Conservation (phyloP, 495 filamentous ascomycete species). For the Xylaria sp. region DNA sequence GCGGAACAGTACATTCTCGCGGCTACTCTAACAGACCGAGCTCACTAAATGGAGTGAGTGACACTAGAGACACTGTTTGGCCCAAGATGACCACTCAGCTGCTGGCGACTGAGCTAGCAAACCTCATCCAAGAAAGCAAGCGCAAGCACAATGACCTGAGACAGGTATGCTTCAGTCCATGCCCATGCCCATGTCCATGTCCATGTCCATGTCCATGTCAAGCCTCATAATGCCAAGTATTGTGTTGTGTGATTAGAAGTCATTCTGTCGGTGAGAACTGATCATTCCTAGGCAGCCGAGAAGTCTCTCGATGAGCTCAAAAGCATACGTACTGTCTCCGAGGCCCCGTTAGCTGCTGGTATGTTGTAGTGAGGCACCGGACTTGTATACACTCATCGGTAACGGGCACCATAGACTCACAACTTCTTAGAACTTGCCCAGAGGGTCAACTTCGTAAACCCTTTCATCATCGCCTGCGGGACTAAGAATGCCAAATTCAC, state of each 20-base stretch:
- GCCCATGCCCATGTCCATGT: too few species aligned
- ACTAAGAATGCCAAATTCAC: constrained; percentile 89
- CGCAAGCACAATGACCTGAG: constrained; percentile 88
- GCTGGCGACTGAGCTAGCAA: constrained; percentile 85
- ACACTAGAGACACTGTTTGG: constrained; percentile 36
- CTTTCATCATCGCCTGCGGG: constrained; percentile 90
- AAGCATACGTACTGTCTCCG: constrained; percentile 73
- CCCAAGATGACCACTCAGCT: constrained; percentile 90
- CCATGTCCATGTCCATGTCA: neutral
- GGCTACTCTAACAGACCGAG: neutral
- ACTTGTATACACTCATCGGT: constrained; percentile 6
- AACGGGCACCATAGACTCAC: constrained; percentile 32
- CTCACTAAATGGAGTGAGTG: constrained; percentile 36
- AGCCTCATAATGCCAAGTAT: neutral
- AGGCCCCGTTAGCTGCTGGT: constrained; percentile 88
- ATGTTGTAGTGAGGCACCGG: constrained; percentile 33
- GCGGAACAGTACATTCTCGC: constrained; percentile 1
- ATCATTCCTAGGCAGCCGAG: constrained; percentile 77
- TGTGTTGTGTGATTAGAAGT: too few species aligned
- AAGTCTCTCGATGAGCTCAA: constrained; percentile 92
- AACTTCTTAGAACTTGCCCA: constrained; percentile 74
- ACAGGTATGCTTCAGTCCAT: constrained; percentile 78
- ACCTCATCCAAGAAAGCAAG: constrained; percentile 94
- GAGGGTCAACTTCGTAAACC: constrained; percentile 82
- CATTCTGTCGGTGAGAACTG: too few species aligned